Conservation (phyloP, 805 yeast genomes). For the Wickerhamiella siamensis region DNA sequence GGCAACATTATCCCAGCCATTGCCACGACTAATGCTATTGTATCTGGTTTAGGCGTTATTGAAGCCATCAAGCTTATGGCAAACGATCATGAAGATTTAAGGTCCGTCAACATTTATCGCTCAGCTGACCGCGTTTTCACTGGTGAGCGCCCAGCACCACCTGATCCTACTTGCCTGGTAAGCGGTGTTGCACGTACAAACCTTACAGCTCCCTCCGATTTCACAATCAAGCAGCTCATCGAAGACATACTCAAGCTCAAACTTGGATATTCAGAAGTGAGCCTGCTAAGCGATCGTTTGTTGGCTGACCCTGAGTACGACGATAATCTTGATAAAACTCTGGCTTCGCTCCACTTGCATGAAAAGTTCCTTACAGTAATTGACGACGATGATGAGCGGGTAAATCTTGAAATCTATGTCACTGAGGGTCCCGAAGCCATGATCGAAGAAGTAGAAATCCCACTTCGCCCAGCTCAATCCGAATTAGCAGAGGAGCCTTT, state of each 20-base stretch:
- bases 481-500: not conserved
- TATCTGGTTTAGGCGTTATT: slow-evolving; percentile 76
- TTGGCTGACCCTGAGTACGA: slow-evolving; percentile 81
- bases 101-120: slow-evolving; percentile 38
- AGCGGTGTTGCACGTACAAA: slow-evolving; percentile 24
- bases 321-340: slow-evolving; percentile 42
- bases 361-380: slow-evolving; percentile 58
- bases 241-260: slow-evolving; percentile 30
- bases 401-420: slow-evolving; percentile 29
- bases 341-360: slow-evolving; percentile 41
- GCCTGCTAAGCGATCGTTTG: slow-evolving; percentile 46
- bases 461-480: slow-evolving; percentile 1
- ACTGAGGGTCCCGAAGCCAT: slow-evolving; percentile 13
- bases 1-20: slow-evolving; percentile 98
- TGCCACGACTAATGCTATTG: slow-evolving; percentile 92
- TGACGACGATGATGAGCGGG: slow-evolving; percentile 72
- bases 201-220: slow-evolving; percentile 14
- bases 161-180: slow-evolving; percentile 60
- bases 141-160: slow-evolving; percentile 43
- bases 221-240: slow-evolving; percentile 39
- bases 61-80: slow-evolving; percentile 46
- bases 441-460: slow-evolving; percentile 19
- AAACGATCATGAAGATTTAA: slow-evolving; percentile 17
- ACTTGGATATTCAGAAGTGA: slow-evolving; percentile 42
- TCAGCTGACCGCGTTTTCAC: slow-evolving; percentile 51